Evolutionary conservation across 176 grass and related monocot species (phyloP).

Genomic region (Avena atlantica): DNA sequence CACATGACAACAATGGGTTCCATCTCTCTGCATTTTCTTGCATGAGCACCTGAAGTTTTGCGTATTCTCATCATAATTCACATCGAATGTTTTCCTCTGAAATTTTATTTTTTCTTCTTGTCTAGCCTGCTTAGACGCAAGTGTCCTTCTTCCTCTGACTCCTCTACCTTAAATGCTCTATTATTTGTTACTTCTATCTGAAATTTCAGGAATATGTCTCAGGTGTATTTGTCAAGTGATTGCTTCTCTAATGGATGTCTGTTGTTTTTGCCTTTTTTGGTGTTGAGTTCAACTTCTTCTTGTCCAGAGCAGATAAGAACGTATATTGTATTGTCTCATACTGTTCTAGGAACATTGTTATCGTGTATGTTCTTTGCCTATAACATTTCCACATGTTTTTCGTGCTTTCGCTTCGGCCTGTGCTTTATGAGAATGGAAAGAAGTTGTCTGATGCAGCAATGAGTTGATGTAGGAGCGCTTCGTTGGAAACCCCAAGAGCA

Average conservation of each 20-base stretch:
- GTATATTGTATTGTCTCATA: neutral
- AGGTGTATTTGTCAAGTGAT: neutral
- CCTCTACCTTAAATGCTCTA: neutral
- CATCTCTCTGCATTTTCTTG: neutral
- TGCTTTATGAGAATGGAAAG: too few species aligned
- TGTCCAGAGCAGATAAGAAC: neutral
- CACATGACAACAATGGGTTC: neutral
- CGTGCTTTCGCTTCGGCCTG: too few species aligned
- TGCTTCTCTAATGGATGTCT: neutral
- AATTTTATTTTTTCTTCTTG: neutral
- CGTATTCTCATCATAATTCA: neutral
- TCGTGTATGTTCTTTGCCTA: neutral
- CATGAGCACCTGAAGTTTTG: neutral
- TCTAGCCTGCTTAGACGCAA: neutral
- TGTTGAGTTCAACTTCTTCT: neutral
- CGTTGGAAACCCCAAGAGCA: too few species aligned
- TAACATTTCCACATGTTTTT: neutral
- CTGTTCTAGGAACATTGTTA: neutral
- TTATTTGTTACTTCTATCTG: neutral
- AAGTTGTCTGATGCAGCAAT: too few species aligned
- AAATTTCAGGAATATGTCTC: neutral
- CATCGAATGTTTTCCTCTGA: neutral
- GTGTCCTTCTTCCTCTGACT: neutral
- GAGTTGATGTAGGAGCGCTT: too few species aligned
- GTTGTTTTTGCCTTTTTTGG: neutral